These are phyloP conservation scores for Schwanniomyces yamadae DNA, from an alignment of 805 yeast genomes.

Conservation along the genomic window DNA sequence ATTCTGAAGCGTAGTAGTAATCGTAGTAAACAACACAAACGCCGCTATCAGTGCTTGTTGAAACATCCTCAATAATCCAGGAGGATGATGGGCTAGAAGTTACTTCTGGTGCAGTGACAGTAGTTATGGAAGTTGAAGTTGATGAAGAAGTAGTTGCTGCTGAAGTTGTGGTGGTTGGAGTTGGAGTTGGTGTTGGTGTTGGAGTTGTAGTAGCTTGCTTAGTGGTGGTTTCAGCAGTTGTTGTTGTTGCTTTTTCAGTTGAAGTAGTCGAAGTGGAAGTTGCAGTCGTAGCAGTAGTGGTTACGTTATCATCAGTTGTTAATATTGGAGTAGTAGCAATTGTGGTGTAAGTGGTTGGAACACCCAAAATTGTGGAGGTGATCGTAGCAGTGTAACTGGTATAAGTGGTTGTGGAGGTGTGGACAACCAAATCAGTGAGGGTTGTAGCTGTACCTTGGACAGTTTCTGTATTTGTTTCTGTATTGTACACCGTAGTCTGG, in stretches of 20 bases:
- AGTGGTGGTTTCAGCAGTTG: conserved; percentile 14
- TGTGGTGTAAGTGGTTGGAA: conserved; percentile 35
- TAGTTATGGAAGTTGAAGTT: conserved; percentile 2
- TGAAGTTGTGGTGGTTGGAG: conserved; percentile 9
- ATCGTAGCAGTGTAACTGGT: conserved; percentile 45
- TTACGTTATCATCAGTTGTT: conserved; percentile 11
- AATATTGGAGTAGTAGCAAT: conserved; percentile 31
- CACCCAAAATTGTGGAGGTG: conserved; percentile 42
- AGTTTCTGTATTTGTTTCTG: conserved; percentile 31
- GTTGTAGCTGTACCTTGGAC: conserved; percentile 32
- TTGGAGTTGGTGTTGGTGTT: conserved; percentile 6
- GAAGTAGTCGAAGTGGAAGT: conserved; percentile 9
- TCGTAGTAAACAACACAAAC: conserved; percentile 38
- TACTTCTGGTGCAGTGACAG: conserved; percentile 8
- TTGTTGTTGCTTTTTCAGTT: conserved; percentile 11
- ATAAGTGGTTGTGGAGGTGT: conserved; percentile 35
- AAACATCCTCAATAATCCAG: conserved; percentile 34
- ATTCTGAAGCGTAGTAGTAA: conserved; percentile 32
- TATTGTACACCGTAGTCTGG: conserved; percentile 34
- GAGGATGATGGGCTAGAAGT: conserved; percentile 23
- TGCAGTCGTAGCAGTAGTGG: conserved; percentile 8
- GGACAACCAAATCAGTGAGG: conserved; percentile 24
- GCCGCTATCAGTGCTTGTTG: conserved; percentile 29
- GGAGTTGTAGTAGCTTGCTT: conserved; percentile 13
- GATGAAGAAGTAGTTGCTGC: conserved; percentile 9